A percentile compares a stretch with the other conserved stretches of the same genome.
These are phyloP conservation scores for Pyrenochaeta sp. DNA, from an alignment of 2,329 filamentous ascomycete species.

Conservation along the genomic window DNA sequence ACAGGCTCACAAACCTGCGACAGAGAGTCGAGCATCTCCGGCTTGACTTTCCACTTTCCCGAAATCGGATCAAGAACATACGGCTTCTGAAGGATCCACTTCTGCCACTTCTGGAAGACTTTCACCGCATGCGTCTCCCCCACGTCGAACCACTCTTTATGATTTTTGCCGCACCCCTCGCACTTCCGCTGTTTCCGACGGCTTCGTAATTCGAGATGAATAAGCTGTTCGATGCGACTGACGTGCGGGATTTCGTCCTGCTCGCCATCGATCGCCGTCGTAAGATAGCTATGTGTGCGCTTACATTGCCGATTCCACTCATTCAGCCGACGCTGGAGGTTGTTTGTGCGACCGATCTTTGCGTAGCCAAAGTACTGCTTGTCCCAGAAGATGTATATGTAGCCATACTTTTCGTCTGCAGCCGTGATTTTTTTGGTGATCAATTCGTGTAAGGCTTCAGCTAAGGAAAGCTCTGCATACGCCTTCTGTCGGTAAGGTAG, in stretches of 20 bases:
- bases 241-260: conserved; percentile 76
- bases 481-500: conserved; percentile 2
- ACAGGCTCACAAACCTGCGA: conserved; percentile 4
- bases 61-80: conserved; percentile 8
- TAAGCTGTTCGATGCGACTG: conserved; percentile 82
- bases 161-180: conserved; percentile 76
- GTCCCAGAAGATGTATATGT: conserved; percentile 29
- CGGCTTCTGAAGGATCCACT: conserved; percentile 19
- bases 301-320: conserved; percentile 21
- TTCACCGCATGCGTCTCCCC: conserved; percentile 5
- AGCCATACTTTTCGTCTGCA: conserved; percentile 11
- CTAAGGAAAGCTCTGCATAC: neutral
- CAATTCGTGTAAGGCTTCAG: neutral
- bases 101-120: conserved; percentile 22
- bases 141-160: conserved; percentile 92
- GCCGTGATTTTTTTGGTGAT: conserved; percentile 4
- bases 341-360: conserved; percentile 23
- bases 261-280: neutral
- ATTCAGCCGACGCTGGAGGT: conserved; percentile 14
- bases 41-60: conserved; percentile 10
- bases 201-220: conserved; percentile 80
- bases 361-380: conserved; percentile 16
- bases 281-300: conserved; percentile 11
- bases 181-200: conserved; percentile 68
- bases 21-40: conserved; percentile 8